Base-by-base conservation (phyloP, 345 rosid species). In the Melaleuca alternifolia region DNA sequence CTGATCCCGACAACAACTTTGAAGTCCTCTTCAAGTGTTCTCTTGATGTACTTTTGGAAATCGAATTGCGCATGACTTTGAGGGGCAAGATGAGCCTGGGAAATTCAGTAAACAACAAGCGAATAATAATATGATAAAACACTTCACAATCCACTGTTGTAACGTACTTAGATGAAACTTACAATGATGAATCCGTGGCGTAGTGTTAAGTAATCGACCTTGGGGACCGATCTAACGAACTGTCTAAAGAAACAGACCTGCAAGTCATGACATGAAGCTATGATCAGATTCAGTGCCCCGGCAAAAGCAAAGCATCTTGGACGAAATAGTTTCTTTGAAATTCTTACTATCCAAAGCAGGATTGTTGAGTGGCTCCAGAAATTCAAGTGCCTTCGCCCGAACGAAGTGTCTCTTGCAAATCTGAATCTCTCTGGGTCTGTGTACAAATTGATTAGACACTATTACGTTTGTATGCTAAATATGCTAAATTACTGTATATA, bases 1-100 rank as follows among this genome's bases (percentile, higher is more conserved):
- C 91, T 88, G 83, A 90, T 88, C 82, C 93, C 88, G 44, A 88
- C 89, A 21, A 89, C 91, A 11, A 56, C 89, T 87, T 88, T 87
- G 85, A 89, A 90, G 86, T 92, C 94, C 85, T 92, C 89, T 54
- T 92, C 90, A 57, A 92, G 65, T 50, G 93, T 88, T 91, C 93
- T 54, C 8, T 91, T 84, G 18, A 91, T 90, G 90, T 89, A 90
- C 24, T 88, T 87, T 52, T 92, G 93, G 85, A 91, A 92, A 79
- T 92, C 59, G 87, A 91, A 92, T 52, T 86, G 52, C 15, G 71
- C 30, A 30, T 89, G 89, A 79, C 90, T 88, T 51, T 87, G 89
- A 50, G 89, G 91, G 7, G 88, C 88, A 33, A 90, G 87, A 84
- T 90, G 91, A 30, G 90, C 91, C 89, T 90, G 89, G 41, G 81